Evolutionary conservation across 2,329 filamentous ascomycete genomes (phyloP).

Genomic region (Beauveria sp.): DNA sequence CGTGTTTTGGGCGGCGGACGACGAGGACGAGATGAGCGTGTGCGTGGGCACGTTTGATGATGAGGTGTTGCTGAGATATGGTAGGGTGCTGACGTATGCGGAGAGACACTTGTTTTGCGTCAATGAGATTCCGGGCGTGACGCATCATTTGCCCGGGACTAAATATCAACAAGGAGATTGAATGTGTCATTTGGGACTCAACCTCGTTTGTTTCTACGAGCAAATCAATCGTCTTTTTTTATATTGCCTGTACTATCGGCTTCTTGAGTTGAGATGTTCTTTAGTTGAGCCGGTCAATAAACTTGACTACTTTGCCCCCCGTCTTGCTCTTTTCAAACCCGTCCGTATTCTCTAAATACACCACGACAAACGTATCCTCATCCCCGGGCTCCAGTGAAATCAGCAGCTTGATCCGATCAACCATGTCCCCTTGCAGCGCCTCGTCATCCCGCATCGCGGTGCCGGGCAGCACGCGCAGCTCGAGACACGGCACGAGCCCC

Average conservation of each 20-base stretch:
- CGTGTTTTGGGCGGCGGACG: slow-evolving; percentile 37
- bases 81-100: slow-evolving; percentile 30
- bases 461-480: slow-evolving; percentile 4
- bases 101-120: slow-evolving; percentile 33
- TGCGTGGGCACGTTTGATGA: slow-evolving; percentile 39
- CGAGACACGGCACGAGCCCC: slow-evolving; percentile 11
- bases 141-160: slow-evolving; percentile 30
- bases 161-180: slow-evolving; percentile 17
- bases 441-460: not conserved
- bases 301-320: slow-evolving; percentile 21
- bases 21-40: slow-evolving; percentile 24
- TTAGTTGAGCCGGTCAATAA: slow-evolving; percentile 13
- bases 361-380: slow-evolving; percentile 24
- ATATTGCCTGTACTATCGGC: not conserved
- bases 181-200: too few relatives aligned
- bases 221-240: not conserved
- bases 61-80: slow-evolving; percentile 33
- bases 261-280: not conserved
- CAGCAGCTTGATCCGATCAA: slow-evolving; percentile 17
- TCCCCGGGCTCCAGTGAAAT: slow-evolving; percentile 18
- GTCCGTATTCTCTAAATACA: slow-evolving; percentile 28
- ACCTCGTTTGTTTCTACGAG: too few relatives aligned
- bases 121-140: slow-evolving; percentile 42
- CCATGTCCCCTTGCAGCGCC: slow-evolving; percentile 14
- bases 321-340: slow-evolving; percentile 20